Evolutionary conservation across 2,329 filamentous ascomycete genomes (phyloP).

Genomic region (Aspergillus vadensis): DNA sequence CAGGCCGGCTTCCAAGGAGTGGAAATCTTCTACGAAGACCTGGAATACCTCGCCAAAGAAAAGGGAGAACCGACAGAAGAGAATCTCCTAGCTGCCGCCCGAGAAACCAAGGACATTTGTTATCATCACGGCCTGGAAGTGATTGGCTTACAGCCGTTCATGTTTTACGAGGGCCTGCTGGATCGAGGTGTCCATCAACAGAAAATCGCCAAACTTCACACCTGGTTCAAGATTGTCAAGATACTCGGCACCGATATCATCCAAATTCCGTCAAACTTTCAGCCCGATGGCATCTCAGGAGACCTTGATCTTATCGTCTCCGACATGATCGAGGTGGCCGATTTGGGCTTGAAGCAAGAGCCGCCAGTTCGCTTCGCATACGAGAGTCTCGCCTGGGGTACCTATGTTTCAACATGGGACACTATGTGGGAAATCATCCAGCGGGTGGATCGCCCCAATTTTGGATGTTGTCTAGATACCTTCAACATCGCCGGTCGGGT

Average conservation of each 20-base stretch:
- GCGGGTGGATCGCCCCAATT: conserved; percentile 67
- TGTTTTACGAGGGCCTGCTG: conserved; percentile 71
- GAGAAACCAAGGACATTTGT: conserved; percentile 55
- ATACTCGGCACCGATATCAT: conserved; percentile 69
- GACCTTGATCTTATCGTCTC: conserved; percentile 58
- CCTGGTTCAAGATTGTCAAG: conserved; percentile 70
- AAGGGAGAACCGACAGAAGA: conserved; percentile 45
- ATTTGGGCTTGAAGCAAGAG: conserved; percentile 60
- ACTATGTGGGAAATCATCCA: conserved; percentile 67
- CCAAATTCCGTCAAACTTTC: conserved; percentile 70
- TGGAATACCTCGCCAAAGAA: conserved; percentile 61
- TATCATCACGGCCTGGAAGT: conserved; percentile 27
- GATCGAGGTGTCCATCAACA: conserved; percentile 60
- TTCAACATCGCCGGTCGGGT: conserved; percentile 73
- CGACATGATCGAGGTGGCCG: conserved; percentile 66
- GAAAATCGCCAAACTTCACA: conserved; percentile 59
- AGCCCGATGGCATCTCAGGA: conserved; percentile 48
- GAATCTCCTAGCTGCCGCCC: conserved; percentile 61
- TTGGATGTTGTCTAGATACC: conserved; percentile 73
- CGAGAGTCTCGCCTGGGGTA: conserved; percentile 72
- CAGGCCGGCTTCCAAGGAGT: conserved; percentile 68
- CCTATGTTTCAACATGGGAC: conserved; percentile 70
- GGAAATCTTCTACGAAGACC: conserved; percentile 78
- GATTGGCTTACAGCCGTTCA: conserved; percentile 70
- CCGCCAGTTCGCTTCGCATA: conserved; percentile 69